These are phyloP conservation scores for Flaveria robusta DNA, from an alignment of 129 eudicot genomes.

Conservation along the genomic window DNA sequence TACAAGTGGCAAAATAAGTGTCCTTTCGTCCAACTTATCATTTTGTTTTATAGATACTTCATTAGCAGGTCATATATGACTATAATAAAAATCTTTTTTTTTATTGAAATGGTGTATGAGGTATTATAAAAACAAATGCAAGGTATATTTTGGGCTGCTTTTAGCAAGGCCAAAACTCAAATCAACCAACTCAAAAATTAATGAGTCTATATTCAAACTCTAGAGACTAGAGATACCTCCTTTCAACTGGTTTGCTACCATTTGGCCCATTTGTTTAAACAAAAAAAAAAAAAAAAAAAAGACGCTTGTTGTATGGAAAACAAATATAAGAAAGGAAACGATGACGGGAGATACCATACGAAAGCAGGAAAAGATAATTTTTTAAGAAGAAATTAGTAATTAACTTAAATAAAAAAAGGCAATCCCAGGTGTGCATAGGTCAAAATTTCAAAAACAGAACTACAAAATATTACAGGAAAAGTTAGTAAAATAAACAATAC, in stretches of 20 bases:
- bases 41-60: too few relatives aligned
- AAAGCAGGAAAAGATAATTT: constrained; percentile 5
- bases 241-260: background rate
- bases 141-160: background rate
- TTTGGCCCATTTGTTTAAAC: constrained; percentile 1
- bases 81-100: too few relatives aligned
- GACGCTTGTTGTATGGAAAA: constrained; percentile 19
- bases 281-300: background rate
- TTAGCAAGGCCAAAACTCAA: background rate
- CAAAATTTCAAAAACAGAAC: constrained; percentile 26
- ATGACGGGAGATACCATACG: background rate
- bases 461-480: constrained; percentile 29
- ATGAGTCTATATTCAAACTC: background rate
- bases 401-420: background rate
- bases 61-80: background rate
- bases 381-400: background rate
- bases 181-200: background rate
- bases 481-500: constrained; percentile 22
- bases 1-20: background rate
- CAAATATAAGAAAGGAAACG: background rate
- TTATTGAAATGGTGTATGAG: background rate
- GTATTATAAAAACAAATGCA: background rate
- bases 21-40: background rate
- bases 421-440: background rate
- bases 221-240: background rate